These are phyloP conservation scores for Epichloe brachyelytri DNA, from an alignment of 2,329 filamentous ascomycete genomes.

Conservation along the genomic window DNA sequence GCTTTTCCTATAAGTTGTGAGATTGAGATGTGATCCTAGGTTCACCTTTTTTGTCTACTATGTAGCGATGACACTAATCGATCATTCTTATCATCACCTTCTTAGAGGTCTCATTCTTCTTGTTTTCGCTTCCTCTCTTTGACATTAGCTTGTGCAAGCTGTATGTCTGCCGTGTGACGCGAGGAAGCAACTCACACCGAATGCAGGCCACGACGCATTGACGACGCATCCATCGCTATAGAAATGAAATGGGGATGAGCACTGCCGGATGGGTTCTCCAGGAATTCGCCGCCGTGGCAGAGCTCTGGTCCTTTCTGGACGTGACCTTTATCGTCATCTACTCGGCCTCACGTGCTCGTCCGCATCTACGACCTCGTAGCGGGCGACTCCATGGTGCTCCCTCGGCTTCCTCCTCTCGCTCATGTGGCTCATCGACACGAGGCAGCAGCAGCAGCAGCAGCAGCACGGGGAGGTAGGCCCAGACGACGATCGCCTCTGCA, in stretches of 20 bases:
- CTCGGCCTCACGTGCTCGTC: constrained; percentile 42
- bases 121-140: no score
- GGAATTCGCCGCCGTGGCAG: constrained; percentile 50
- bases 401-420: constrained; percentile 53
- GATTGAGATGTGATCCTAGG: not conserved
- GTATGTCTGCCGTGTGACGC: not conserved
- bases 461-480: constrained; percentile 8
- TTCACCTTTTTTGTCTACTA: not conserved
- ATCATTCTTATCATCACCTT: not conserved
- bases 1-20: constrained; percentile 5
- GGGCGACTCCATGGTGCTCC: constrained; percentile 46
- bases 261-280: constrained; percentile 51
- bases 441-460: constrained; percentile 9
- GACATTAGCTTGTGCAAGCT: not conserved
- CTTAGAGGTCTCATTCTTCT: no score
- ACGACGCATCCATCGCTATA: no score
- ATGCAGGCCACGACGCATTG: no score
- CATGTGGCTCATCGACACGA: constrained; percentile 12
- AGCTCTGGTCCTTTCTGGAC: constrained; percentile 63
- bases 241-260: no score
- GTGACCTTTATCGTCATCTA: constrained; percentile 56
- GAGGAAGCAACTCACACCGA: no score
- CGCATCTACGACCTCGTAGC: constrained; percentile 43
- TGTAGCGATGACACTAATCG: no score
- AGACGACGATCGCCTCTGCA: constrained; percentile 1